Evolutionary conservation across 2,329 filamentous ascomycete genomes (phyloP).

Genomic region (Cladosporium velox): DNA sequence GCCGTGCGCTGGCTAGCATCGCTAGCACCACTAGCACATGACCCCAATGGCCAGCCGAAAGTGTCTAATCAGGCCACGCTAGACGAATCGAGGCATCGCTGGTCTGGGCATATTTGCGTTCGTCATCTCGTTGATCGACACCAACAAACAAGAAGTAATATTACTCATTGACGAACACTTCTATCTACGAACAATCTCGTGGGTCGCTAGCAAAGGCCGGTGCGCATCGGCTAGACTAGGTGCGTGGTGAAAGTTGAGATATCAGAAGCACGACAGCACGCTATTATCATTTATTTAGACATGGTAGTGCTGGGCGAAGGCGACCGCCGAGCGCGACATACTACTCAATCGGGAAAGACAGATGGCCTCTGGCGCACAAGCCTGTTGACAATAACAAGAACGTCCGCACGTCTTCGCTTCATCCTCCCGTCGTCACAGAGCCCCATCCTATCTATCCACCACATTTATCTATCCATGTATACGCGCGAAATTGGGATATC

Average conservation of each 20-base stretch:
- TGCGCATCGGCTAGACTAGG: not conserved
- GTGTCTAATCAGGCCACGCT: not conserved
- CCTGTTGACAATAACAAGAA: not conserved
- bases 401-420: not conserved
- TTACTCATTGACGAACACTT: constrained; percentile 2
- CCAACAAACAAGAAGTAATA: not conserved
- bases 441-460: not conserved
- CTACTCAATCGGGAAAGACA: not conserved
- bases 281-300: not conserved
- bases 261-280: constrained; percentile 4
- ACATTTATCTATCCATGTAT: too few species aligned
- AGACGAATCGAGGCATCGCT: not conserved
- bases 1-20: not conserved
- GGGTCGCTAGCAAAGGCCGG: not conserved
- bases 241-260: not conserved
- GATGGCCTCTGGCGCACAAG: not conserved
- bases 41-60: constrained; percentile 5
- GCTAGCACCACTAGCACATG: constrained; percentile 3
- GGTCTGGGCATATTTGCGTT: constrained; percentile 1
- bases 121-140: not conserved
- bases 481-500: not conserved
- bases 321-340: constrained; percentile 1
- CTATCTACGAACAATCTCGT: not conserved
- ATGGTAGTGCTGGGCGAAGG: not conserved
- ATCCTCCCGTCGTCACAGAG: not conserved